Evolutionary conservation across 805 yeast species (phyloP), one percentile per base, ranked within the genome.

Genomic region (Candida qinlingensis): DNA sequence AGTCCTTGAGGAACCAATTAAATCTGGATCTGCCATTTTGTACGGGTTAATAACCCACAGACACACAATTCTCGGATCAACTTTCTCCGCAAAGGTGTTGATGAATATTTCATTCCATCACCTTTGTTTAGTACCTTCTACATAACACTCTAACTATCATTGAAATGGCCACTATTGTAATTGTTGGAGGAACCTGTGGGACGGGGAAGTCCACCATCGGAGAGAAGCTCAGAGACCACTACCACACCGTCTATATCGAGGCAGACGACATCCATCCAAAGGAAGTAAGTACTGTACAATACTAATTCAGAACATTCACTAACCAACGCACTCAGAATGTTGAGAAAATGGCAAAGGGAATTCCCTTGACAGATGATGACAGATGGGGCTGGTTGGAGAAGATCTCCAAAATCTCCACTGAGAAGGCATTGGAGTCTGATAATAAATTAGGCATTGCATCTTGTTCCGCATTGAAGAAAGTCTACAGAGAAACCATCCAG

Each of bases 131-230:
- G 19, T 19, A 19, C 19, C 19, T 19, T 19, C 19, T 19, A 19
- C 19, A 19, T 19, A 19, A 19, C 19, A 19, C 19, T 19, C 19
- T 19, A 19, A 19, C 19, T 19, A 19, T 19, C 19, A 19, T 19
- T 3, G 19, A n/a, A 25, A 47, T 49, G 47, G 42, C 51, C n/a
- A 54, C 45, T 3, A 79, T 81, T 2, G 65, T 80, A 31, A 81
- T 90, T 2, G 80, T 92, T 7, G 97, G 96, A 10, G 99, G 99
- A 0, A 96, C 98, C 0, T 91, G 97, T 0, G 98, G 98, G 7
- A 86, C 96, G 2, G 99, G 99, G 1, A 94, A 94, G 64, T 75
- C 95, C 26, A 87, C 97, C 2, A 77, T 86, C 25, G 96, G 87
- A 0, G 68, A 69, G 11, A 59, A 65, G 9, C 59, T 91, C 25